Percentiles rank a stretch among this genome's conserved stretches.
These are phyloP conservation scores for Quillaja saponaria DNA, from an alignment of 306 rosid species.

Conservation along the genomic window DNA sequence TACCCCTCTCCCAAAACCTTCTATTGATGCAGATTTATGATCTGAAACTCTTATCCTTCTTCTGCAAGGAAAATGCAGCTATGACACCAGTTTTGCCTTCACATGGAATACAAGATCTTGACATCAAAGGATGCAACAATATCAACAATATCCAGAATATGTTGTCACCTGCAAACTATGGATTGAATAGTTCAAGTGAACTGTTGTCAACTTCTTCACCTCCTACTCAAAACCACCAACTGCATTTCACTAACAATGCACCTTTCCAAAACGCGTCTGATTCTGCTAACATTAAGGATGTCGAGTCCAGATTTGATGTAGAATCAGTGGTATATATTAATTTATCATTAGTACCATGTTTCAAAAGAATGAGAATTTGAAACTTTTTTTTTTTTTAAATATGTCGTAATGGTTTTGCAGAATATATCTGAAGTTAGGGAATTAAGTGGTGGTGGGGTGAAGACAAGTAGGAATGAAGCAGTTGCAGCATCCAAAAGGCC, in stretches of 20 bases:
- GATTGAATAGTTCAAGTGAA: slow-evolving; percentile 50
- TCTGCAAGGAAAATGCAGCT: too few species aligned
- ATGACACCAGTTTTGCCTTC: too few species aligned
- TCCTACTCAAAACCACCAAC: slow-evolving; percentile 70
- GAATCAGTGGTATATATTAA: slow-evolving; percentile 71
- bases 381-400: too few species aligned
- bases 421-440: slow-evolving; percentile 74
- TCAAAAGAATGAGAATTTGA: too few species aligned
- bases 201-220: slow-evolving; percentile 52
- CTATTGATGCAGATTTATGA: too few species aligned
- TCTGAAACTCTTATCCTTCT: too few species aligned
- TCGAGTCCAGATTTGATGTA: slow-evolving; percentile 49
- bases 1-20: too few species aligned
- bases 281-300: slow-evolving; percentile 57
- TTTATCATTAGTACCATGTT: too few species aligned
- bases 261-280: slow-evolving; percentile 93
- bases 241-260: slow-evolving; percentile 80
- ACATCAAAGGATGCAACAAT: too few species aligned
- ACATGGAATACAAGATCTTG: too few species aligned
- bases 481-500: slow-evolving; percentile 88
- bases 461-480: slow-evolving; percentile 76
- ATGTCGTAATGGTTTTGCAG: slow-evolving; percentile 46
- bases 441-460: slow-evolving; percentile 49
- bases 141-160: too few species aligned
- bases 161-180: slow-evolving; percentile 51